Evolutionary conservation across 306 rosid genomes (phyloP).

Genomic region (Acacia crassicarpa): DNA sequence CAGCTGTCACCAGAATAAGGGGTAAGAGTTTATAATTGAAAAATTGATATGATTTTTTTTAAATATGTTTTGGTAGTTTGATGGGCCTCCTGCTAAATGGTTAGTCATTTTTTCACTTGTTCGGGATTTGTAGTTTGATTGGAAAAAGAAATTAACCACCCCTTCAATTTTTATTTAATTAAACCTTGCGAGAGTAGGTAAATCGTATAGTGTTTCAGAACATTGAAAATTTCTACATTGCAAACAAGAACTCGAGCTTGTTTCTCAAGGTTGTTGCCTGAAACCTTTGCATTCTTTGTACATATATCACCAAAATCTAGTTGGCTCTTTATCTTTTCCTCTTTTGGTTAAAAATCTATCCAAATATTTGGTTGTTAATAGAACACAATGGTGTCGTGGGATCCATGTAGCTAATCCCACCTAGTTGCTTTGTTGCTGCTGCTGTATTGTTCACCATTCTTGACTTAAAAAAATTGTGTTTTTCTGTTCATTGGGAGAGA

Average conservation of each 20-base stretch:
- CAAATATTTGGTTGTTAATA: too few species aligned
- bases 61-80: slow-evolving; percentile 9
- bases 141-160: slow-evolving; percentile 1
- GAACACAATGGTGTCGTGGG: too few species aligned
- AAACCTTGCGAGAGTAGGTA: slow-evolving; percentile 9
- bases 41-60: background rate
- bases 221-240: background rate
- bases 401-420: too few species aligned
- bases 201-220: background rate
- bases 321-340: background rate
- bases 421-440: too few species aligned
- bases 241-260: slow-evolving; percentile 9
- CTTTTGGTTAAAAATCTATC: too few species aligned
- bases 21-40: slow-evolving; percentile 50
- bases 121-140: background rate
- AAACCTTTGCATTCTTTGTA: background rate
- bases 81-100: background rate
- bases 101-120: background rate
- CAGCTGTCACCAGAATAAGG: slow-evolving; percentile 58
- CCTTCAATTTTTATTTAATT: background rate
- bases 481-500: slow-evolving; percentile 15
- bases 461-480: background rate
- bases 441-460: background rate
- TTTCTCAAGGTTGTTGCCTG: background rate
- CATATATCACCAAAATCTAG: background rate